These are phyloP conservation scores for Micromonas pusilla DNA, from an alignment of 139 green algal genomes.

Conservation along the genomic window DNA sequence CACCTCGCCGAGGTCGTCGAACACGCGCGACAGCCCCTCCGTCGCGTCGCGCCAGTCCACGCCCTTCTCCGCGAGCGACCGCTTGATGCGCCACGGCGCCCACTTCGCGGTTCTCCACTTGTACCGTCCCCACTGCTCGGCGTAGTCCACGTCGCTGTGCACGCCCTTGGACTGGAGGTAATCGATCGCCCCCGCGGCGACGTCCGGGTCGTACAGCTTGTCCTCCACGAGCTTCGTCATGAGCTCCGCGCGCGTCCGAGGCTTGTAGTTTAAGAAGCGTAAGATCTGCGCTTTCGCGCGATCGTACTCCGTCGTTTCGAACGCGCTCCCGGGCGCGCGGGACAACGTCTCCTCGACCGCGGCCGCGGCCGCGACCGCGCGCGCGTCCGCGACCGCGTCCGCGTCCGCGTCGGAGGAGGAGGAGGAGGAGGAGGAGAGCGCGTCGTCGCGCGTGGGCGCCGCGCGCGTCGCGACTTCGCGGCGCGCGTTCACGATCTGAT, in stretches of 20 bases:
- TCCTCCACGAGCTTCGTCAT: background rate
- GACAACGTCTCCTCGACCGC: no score
- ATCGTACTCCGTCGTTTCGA: background rate
- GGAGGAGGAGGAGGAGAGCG: no score
- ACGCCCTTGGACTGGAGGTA: background rate
- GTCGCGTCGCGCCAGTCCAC: background rate
- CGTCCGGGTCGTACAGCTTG: constrained; percentile 10
- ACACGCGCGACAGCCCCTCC: constrained; percentile 1
- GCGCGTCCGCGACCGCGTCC: no score
- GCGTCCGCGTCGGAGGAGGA: no score
- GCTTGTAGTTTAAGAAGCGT: background rate
- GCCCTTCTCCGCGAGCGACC: background rate
- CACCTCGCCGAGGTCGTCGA: background rate
- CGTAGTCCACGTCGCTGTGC: background rate
- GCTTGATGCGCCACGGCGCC: background rate
- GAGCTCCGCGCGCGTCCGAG: background rate
- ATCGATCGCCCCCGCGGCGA: background rate
- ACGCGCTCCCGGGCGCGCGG: no score
- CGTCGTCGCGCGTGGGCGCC: no score
- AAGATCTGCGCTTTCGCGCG: constrained; percentile 7
- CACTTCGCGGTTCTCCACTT: constrained; percentile 17
- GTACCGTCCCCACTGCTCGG: background rate
- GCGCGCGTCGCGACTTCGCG: no score
- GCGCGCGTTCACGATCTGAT: no score
- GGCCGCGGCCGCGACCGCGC: no score